phyloP scores from a whole-genome alignment of 108 stramenopile species.

The Halocafeteria seosinensis region DNA sequence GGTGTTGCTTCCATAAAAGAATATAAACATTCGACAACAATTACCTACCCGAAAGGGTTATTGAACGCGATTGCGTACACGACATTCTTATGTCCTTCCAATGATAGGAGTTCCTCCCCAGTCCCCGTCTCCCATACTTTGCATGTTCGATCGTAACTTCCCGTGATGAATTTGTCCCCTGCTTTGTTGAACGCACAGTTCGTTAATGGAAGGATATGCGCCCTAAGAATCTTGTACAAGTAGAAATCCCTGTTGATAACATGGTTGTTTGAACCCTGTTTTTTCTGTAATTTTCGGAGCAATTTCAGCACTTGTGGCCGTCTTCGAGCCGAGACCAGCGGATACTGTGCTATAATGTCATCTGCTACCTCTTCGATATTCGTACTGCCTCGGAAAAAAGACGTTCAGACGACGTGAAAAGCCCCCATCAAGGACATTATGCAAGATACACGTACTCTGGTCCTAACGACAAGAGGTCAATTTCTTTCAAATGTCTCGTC shows the following conservation, averaged over 20 bases:
- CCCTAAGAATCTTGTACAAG: conserved; percentile 45
- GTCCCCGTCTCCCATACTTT: conserved; percentile 50
- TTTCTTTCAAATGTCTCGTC: conserved; percentile 40
- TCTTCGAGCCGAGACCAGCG: conserved; percentile 29
- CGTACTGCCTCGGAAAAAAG: neutral
- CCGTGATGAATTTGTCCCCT: conserved; percentile 51
- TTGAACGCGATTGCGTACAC: conserved; percentile 57
- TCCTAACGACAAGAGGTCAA: conserved; percentile 26
- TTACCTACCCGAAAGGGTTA: conserved; percentile 37
- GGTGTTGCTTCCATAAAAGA: too few species aligned
- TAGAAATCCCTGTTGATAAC: conserved; percentile 16
- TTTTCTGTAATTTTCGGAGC: neutral
- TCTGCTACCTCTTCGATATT: conserved; percentile 37
- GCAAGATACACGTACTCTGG: neutral
- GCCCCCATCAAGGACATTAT: neutral
- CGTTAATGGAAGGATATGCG: conserved; percentile 48
- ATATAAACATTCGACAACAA: too few species aligned
- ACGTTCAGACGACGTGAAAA: neutral
- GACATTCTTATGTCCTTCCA: conserved; percentile 48
- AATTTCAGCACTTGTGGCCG: conserved; percentile 26
- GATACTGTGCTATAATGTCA: conserved; percentile 40
- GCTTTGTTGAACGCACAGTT: conserved; percentile 54
- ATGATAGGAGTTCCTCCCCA: conserved; percentile 44
- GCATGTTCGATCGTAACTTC: conserved; percentile 46
- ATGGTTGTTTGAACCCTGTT: neutral